Evolutionary conservation across 75 land plant species (phyloP).

Genomic region (Azolla pinnata): DNA sequence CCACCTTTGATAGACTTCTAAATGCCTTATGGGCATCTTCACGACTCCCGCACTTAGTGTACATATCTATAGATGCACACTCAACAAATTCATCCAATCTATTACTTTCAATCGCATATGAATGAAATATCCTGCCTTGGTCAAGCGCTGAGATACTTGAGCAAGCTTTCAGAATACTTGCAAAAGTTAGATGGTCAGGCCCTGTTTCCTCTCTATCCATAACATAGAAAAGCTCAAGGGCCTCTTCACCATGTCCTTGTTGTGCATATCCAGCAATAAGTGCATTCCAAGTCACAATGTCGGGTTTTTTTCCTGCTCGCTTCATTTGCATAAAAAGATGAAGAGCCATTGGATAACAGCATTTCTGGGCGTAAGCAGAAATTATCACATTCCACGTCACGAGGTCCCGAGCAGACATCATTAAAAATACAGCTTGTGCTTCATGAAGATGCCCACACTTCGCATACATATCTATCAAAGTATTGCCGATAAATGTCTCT

Average conservation of each 20-base stretch:
- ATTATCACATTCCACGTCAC: conserved; percentile 36
- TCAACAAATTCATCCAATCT: conserved; percentile 1
- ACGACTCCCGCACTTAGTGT: conserved; percentile 45
- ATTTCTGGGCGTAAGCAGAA: conserved; percentile 23
- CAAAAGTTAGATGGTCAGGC: neutral
- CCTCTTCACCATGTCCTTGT: conserved; percentile 17
- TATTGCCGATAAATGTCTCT: conserved; percentile 18
- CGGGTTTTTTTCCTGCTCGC: too few species aligned
- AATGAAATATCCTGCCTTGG: neutral
- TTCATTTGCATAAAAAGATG: conserved; percentile 15
- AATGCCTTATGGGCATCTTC: conserved; percentile 32
- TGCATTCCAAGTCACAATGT: conserved; percentile 34
- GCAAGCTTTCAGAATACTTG: conserved; percentile 5
- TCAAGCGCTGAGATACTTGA: conserved; percentile 1
- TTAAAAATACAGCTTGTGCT: conserved; percentile 14
- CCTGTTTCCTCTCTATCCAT: conserved; percentile 18
- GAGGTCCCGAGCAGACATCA: conserved; percentile 14
- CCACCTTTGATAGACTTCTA: conserved; percentile 17
- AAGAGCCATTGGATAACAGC: conserved; percentile 15
- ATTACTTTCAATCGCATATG: neutral
- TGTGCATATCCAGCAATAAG: conserved; percentile 26
- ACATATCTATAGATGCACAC: conserved; percentile 38
- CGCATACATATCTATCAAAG: conserved; percentile 26
- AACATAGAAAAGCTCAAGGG: conserved; percentile 8
- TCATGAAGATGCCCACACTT: conserved; percentile 22